Conservation (phyloP, 306 rosid genomes). For the Hippophae rhamnoides region DNA sequence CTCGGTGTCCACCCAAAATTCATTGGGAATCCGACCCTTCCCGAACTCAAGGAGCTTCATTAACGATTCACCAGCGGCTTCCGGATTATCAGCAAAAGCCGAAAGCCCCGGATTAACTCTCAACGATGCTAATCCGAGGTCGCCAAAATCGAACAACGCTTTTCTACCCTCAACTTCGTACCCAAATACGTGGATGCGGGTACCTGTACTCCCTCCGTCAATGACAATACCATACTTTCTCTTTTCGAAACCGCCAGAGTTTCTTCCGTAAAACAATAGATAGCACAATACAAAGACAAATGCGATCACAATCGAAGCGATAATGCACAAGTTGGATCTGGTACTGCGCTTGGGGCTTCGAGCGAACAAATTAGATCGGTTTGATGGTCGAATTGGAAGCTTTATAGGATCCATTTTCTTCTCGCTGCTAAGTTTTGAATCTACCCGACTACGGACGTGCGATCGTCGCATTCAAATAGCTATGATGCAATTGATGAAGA, state of each 20-base stretch:
- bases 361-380: conserved; percentile 56
- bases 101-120: conserved; percentile 79
- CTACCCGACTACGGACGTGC: conserved; percentile 45
- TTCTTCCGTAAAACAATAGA: conserved; percentile 7
- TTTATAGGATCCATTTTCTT: conserved; percentile 55
- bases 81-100: conserved; percentile 46
- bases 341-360: conserved; percentile 29
- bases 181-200: conserved; percentile 64
- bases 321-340: conserved; percentile 17
- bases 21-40: conserved; percentile 53
- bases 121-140: conserved; percentile 45
- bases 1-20: conserved; percentile 58
- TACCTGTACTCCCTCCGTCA: conserved; percentile 92
- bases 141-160: conserved; percentile 42
- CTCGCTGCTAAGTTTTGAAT: conserved; percentile 13
- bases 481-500: conserved; percentile 1
- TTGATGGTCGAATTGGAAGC: conserved; percentile 47
- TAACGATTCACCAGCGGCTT: conserved; percentile 47
- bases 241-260: conserved; percentile 6
- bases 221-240: conserved; percentile 49
- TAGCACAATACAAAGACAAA: conserved; percentile 29
- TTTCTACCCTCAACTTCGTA: conserved; percentile 20
- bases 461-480: conserved; percentile 67
- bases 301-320: conserved; percentile 22
- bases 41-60: conserved; percentile 59